phyloP scores from a whole-genome alignment of 2,329 filamentous ascomycete species.

The Arachnopeziza araneosa region DNA sequence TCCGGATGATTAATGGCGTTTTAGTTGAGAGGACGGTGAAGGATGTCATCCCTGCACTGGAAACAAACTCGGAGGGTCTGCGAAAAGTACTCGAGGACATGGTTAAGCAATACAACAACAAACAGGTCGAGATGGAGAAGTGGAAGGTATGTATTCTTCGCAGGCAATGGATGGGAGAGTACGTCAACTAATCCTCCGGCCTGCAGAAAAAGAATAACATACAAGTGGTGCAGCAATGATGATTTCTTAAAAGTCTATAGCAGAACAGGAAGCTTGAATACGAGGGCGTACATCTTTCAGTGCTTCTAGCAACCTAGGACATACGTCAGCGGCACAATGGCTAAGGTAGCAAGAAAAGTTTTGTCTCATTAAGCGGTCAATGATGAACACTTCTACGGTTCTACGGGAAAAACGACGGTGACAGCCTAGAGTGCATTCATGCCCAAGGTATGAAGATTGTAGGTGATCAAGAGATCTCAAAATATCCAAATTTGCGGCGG shows the following conservation, averaged over 20 bases:
- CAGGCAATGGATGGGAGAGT: neutral
- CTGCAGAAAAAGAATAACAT: slow-evolving; percentile 83
- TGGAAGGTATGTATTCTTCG: slow-evolving; percentile 72
- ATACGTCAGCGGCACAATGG: slow-evolving; percentile 17
- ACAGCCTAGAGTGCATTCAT: slow-evolving; percentile 17
- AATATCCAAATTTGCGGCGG: slow-evolving; percentile 6
- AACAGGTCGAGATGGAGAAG: slow-evolving; percentile 91
- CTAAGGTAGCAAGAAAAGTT: slow-evolving; percentile 9
- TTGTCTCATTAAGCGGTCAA: slow-evolving; percentile 23
- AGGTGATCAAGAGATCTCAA: neutral
- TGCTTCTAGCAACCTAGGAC: neutral
- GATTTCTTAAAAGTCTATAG: neutral
- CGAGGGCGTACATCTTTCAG: slow-evolving; percentile 10
- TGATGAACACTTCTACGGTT: slow-evolving; percentile 4
- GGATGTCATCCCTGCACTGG: slow-evolving; percentile 84
- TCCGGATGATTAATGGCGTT: slow-evolving; percentile 97
- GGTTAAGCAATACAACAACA: slow-evolving; percentile 91
- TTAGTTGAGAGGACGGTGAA: slow-evolving; percentile 89
- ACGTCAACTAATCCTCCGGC: neutral
- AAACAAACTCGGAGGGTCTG: slow-evolving; percentile 89
- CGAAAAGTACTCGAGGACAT: slow-evolving; percentile 92
- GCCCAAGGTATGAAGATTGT: slow-evolving; percentile 2
- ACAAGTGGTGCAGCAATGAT: slow-evolving; percentile 73
- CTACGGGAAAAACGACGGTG: slow-evolving; percentile 18
- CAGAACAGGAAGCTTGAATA: slow-evolving; percentile 7